phyloP scores from a whole-genome alignment of 371 early-diverging fungal species.

The Synchytrium microbalum region DNA sequence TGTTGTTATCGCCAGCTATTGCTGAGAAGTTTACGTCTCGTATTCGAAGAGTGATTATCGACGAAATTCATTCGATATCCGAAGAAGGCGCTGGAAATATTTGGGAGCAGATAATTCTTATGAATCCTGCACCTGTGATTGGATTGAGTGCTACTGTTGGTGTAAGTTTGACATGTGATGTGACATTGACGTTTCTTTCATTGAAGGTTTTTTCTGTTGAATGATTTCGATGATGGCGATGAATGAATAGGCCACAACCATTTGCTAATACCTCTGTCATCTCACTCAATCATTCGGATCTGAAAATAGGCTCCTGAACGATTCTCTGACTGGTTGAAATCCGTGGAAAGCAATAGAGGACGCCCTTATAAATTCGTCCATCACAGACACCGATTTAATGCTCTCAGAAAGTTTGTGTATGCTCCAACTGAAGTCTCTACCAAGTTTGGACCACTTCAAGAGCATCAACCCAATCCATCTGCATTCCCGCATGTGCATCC shows the following conservation, averaged over 20 bases:
- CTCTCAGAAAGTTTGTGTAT: constrained; percentile 4
- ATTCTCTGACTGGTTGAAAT: constrained; percentile 4
- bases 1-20: constrained; percentile 28
- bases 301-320: constrained; percentile 4
- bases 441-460: constrained; percentile 1
- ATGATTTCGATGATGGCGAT: too few relatives aligned
- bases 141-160: constrained; percentile 52
- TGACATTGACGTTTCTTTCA: background rate
- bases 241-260: too few relatives aligned
- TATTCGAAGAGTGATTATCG: constrained; percentile 49
- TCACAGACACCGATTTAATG: constrained; percentile 1
- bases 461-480: constrained; percentile 19
- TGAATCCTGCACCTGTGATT: constrained; percentile 44
- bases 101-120: constrained; percentile 48
- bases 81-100: constrained; percentile 29
- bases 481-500: constrained; percentile 24
- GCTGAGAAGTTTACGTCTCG: constrained; percentile 28
- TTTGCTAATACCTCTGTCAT: too few relatives aligned
- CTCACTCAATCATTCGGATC: constrained; percentile 11
- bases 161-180: constrained; percentile 28
- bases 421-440: background rate
- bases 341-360: background rate
- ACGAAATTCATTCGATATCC: constrained; percentile 53
- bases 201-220: too few relatives aligned
- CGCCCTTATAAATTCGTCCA: background rate